phyloP scores from a whole-genome alignment of 768 basidiomycete species.

The Boletus sp. region DNA sequence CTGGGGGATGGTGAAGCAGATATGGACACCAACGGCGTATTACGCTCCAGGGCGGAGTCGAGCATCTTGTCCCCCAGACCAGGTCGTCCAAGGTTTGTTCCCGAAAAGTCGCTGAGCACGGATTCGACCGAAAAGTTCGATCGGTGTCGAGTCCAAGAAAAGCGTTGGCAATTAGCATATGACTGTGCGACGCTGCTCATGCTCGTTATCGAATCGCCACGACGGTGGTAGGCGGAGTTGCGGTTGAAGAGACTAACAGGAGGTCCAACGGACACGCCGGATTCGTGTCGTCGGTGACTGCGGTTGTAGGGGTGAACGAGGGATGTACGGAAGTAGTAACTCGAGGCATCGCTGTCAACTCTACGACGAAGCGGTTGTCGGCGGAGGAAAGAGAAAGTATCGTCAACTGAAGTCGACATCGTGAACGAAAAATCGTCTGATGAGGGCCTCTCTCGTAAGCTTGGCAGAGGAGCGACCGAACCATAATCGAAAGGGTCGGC shows the following conservation, averaged over 20 bases:
- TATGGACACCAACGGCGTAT: constrained; percentile 57
- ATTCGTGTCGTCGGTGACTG: constrained; percentile 61
- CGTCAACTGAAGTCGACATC: constrained; percentile 54
- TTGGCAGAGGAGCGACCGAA: constrained; percentile 34
- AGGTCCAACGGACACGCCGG: constrained; percentile 57
- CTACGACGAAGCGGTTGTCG: constrained; percentile 42
- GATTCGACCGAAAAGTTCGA: constrained; percentile 64
- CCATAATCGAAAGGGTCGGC: constrained; percentile 76
- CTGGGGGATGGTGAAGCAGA: constrained; percentile 62
- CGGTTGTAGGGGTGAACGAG: constrained; percentile 37
- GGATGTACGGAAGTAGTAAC: constrained; percentile 59
- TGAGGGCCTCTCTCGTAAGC: constrained; percentile 50
- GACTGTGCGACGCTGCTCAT: constrained; percentile 55
- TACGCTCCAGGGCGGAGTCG: constrained; percentile 50
- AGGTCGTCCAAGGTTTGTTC: constrained; percentile 57
- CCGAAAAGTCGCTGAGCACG: constrained; percentile 59
- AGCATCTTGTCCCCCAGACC: constrained; percentile 89
- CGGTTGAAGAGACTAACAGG: constrained; percentile 74
- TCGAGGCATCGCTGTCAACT: constrained; percentile 73
- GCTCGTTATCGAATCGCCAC: constrained; percentile 59
- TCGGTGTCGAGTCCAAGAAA: constrained; percentile 57
- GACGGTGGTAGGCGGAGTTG: constrained; percentile 49
- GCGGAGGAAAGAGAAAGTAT: constrained; percentile 66
- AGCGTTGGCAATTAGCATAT: constrained; percentile 53
- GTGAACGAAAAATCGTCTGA: constrained; percentile 60